Base-by-base conservation (phyloP, 2,329 filamentous ascomycete genomes). In the Aspergillus amoenus region DNA sequence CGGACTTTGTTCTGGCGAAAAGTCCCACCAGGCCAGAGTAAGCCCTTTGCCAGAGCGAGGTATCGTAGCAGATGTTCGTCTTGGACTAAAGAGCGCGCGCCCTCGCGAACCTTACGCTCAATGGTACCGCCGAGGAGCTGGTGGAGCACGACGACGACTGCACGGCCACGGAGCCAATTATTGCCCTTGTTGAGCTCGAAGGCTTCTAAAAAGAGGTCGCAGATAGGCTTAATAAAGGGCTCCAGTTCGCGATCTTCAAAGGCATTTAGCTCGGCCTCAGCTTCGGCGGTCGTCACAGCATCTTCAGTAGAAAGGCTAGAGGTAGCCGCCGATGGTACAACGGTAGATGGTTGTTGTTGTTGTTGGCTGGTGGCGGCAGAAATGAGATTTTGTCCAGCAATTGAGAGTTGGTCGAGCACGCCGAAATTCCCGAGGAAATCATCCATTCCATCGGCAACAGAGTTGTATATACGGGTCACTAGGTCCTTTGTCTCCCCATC, bases 221-320 rank as follows among this genome's bases (percentile, higher is more conserved):
- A 97, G 60, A 99, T 97, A 4, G 94, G 95, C 72, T 97, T 99
- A 67, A 99, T 94, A 68, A 99, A 97, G 1, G 94, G 94, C 70
- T 96, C 92, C 2, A 92, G 81, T 66, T 96, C 91, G 67, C 87
- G 88, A 70, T 90, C 88, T 74, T 97, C 93, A 68, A 96, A 97
- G 0, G 93, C 93, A 57, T 93, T 90, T 48, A 99, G 80, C 74
- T 97, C 94, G 0, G 93, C 93, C 75, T 97, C 93, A 0, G 93
- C 94, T 77, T 97, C 94, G 2, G 82, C 83, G 17, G 83, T 78
- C 4, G 81, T 81, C 22, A 78, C 74, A 8, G 78, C 77, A 56
- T 83, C 78, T 64, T 79, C 74, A 13, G 73, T 76, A 7, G 81
- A 68, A 8, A 76, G 67, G 40, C 73, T 70, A 0, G 71, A 64